Evolutionary conservation across 2,329 filamentous ascomycete genomes (phyloP).

Genomic region (Aspergillus versicolor): DNA sequence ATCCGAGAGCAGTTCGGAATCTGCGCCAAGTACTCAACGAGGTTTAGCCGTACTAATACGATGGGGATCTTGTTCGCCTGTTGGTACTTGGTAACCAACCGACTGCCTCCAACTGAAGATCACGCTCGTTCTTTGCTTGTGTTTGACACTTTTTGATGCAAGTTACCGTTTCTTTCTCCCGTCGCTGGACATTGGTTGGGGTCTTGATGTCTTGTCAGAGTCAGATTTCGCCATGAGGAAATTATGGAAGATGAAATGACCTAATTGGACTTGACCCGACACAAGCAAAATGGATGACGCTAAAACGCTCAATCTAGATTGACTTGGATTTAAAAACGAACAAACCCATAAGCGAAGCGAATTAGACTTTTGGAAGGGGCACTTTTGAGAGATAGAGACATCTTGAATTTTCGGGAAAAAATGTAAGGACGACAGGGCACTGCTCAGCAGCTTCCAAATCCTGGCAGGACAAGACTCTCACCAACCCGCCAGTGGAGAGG

Average conservation of each 20-base stretch:
- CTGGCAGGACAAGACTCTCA: neutral
- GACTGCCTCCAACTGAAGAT: slow-evolving; percentile 1
- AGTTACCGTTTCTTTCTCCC: neutral
- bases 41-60: slow-evolving; percentile 11
- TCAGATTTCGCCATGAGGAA: slow-evolving; percentile 4
- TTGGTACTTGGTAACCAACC: no score
- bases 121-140: neutral
- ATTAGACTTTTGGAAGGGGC: neutral
- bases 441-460: neutral
- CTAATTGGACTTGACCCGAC: slow-evolving; percentile 6
- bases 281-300: neutral
- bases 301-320: neutral
- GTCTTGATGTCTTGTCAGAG: slow-evolving; percentile 7
- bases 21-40: slow-evolving; percentile 14
- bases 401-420: neutral
- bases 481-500: neutral
- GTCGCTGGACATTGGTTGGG: neutral
- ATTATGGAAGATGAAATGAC: neutral
- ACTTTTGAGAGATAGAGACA: neutral
- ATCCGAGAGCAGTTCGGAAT: slow-evolving; percentile 11
- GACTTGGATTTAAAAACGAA: neutral
- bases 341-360: neutral
- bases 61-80: neutral
- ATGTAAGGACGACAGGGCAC: neutral
- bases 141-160: neutral